phyloP scores from a whole-genome alignment of 768 basidiomycete genomes.

The Tephrocybe sp. region DNA sequence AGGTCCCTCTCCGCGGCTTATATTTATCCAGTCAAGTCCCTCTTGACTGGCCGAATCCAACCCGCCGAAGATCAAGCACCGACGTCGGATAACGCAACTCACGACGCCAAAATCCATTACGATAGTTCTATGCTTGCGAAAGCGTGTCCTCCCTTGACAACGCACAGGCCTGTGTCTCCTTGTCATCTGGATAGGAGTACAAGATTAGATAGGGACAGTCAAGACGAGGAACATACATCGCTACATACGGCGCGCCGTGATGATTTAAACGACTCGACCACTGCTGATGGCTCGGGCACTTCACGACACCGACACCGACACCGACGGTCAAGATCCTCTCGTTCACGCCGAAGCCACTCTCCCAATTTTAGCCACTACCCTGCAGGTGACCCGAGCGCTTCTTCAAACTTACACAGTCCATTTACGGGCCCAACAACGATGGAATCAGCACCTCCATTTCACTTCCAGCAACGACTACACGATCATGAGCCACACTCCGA shows the following conservation, averaged over 20 bases:
- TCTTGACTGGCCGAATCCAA: constrained; percentile 35
- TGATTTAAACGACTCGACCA: no score
- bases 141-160: not conserved
- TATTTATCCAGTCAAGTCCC: constrained; percentile 41
- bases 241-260: no score
- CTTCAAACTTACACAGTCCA: constrained; percentile 7
- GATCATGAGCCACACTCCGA: not conserved
- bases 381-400: constrained; percentile 15
- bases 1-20: constrained; percentile 22
- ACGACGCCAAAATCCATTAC: not conserved
- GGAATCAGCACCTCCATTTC: constrained; percentile 9
- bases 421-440: constrained; percentile 19
- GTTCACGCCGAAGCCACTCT: constrained; percentile 3
- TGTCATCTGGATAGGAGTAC: constrained; percentile 10
- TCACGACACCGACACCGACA: constrained; percentile 3
- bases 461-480: not conserved
- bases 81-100: not conserved
- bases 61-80: constrained; percentile 22
- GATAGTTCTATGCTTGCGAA: not conserved
- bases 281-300: no score
- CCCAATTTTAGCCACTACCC: constrained; percentile 36
- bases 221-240: not conserved
- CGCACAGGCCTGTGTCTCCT: not conserved
- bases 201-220: constrained; percentile 1
- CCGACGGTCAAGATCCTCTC: constrained; percentile 2